Evolutionary conservation across 2,329 filamentous ascomycete genomes (phyloP).

Genomic region (Cercospora zeae-maydis): DNA sequence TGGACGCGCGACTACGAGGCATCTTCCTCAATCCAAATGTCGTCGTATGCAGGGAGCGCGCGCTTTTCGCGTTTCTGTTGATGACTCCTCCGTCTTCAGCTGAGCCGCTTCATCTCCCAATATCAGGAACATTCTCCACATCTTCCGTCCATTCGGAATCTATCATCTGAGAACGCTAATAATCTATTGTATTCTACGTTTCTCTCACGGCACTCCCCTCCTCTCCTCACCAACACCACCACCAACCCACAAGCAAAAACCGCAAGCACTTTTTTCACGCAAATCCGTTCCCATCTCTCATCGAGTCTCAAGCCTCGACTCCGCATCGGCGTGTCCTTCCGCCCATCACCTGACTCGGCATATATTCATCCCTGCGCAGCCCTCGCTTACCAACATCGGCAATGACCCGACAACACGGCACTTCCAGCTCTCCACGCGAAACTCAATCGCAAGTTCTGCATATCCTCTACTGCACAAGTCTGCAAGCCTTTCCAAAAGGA

Average conservation of each 20-base stretch:
- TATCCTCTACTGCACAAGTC: not conserved
- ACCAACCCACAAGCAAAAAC: no score
- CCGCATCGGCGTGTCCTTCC: not conserved
- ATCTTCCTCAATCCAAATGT: not conserved
- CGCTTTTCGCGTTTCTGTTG: not conserved
- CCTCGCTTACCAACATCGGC: not conserved
- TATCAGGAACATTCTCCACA: no score
- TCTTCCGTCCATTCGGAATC: no score
- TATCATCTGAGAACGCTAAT: no score
- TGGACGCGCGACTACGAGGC: not conserved
- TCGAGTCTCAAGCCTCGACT: no score
- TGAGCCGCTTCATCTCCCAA: no score
- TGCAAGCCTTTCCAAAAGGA: no score
- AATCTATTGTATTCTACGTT: no score
- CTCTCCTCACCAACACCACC: no score
- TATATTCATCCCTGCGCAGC: not conserved
- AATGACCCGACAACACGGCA: slow-evolving; percentile 4
- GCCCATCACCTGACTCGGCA: slow-evolving; percentile 6
- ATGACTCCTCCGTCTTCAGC: not conserved
- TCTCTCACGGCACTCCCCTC: no score
- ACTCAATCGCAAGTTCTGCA: not conserved
- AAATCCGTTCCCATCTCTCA: no score
- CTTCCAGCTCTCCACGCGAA: slow-evolving; percentile 6
- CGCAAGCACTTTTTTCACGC: no score
- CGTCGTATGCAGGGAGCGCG: not conserved